A percentile compares a stretch with the other conserved stretches of the same genome.
These are phyloP conservation scores for Extremus antarcticus DNA, from an alignment of 495 filamentous ascomycete genomes.

Conservation along the genomic window DNA sequence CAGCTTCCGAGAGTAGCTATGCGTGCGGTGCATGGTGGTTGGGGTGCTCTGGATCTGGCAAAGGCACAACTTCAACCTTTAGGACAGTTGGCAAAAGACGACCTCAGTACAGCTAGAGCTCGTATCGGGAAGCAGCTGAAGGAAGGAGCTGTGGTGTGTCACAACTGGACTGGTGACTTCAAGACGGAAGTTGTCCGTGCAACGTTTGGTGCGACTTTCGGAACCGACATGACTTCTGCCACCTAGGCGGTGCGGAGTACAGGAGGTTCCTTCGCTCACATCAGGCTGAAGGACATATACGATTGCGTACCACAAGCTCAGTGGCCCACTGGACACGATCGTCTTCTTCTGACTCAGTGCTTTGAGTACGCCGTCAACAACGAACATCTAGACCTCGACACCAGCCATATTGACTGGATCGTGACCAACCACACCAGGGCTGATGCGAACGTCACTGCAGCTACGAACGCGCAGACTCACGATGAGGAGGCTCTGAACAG, in stretches of 20 bases:
- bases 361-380: neutral
- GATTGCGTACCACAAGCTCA: neutral
- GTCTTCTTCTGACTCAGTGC: constrained; percentile 5
- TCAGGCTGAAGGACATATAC: neutral
- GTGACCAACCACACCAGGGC: too few relatives aligned
- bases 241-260: neutral
- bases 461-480: too few relatives aligned
- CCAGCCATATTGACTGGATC: constrained; percentile 8
- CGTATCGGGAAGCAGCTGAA: constrained; percentile 9
- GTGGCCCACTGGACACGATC: constrained; percentile 10
- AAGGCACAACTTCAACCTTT: neutral
- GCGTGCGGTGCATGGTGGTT: constrained; percentile 6
- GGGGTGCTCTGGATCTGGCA: neutral
- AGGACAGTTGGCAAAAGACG: neutral
- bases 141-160: neutral
- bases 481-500: too few relatives aligned
- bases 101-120: neutral
- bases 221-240: neutral
- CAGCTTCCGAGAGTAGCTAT: neutral
- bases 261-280: neutral
- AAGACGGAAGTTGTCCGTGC: neutral
- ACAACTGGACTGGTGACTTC: neutral
- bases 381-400: constrained; percentile 6
- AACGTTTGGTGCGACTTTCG: neutral
- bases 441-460: too few relatives aligned